These are phyloP conservation scores for Suhomyces kunorum DNA, from an alignment of 1,139 yeast genomes.

Conservation along the genomic window DNA sequence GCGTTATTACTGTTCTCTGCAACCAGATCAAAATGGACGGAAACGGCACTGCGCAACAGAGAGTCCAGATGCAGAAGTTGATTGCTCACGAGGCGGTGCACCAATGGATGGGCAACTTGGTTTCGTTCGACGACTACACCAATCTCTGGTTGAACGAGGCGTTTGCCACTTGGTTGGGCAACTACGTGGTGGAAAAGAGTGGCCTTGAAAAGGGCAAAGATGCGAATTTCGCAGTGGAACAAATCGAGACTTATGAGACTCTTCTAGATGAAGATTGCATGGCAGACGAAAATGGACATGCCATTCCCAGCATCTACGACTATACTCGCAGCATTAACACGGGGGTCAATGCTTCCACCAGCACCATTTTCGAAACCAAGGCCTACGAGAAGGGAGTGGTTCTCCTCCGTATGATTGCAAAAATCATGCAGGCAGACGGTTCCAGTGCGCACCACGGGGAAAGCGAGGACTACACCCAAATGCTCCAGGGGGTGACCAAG, in stretches of 20 bases:
- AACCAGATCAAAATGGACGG: conserved; percentile 41
- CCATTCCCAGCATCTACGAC: conserved; percentile 30
- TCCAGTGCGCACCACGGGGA: conserved; percentile 16
- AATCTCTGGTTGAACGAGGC: conserved; percentile 74
- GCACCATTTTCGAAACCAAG: conserved; percentile 48
- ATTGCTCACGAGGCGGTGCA: conserved; percentile 72
- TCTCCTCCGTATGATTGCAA: conserved; percentile 56
- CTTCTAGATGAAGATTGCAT: conserved; percentile 45
- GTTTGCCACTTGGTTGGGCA: conserved; percentile 70
- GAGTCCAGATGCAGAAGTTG: conserved; percentile 48
- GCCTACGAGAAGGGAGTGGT: conserved; percentile 68
- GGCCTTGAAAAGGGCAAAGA: conserved; percentile 31
- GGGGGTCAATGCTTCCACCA: conserved; percentile 43
- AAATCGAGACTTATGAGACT: conserved; percentile 31
- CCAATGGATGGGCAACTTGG: conserved; percentile 73
- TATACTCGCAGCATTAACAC: conserved; percentile 32
- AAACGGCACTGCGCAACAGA: conserved; percentile 19
- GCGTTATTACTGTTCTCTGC: conserved; percentile 59
- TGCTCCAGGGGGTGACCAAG: conserved; percentile 41
- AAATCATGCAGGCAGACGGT: conserved; percentile 39
- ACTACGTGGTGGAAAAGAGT: conserved; percentile 36
- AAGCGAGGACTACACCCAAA: conserved; percentile 24
- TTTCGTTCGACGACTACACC: conserved; percentile 67
- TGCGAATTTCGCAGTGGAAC: conserved; percentile 35
- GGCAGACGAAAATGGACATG: conserved; percentile 24